phyloP scores from a whole-genome alignment of 306 rosid genomes.

The Rosa persica region DNA sequence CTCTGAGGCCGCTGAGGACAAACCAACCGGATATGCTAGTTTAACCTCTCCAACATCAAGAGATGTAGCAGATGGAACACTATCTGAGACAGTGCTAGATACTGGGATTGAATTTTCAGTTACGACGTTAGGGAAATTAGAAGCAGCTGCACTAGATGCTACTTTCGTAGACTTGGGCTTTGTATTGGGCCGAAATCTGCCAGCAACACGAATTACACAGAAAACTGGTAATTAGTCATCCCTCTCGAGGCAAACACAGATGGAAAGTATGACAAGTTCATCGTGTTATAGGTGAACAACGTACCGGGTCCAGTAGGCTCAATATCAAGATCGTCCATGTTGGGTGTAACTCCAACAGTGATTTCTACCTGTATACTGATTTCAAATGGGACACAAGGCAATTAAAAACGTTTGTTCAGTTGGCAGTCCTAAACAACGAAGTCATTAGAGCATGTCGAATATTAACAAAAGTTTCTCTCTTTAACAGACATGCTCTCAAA shows the following conservation, averaged over 20 bases:
- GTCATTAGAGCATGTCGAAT: background rate
- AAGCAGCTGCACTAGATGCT: constrained; percentile 23
- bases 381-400: background rate
- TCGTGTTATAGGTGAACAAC: background rate
- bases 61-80: constrained; percentile 30
- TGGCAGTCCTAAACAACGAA: background rate
- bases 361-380: background rate
- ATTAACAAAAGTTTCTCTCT: background rate
- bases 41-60: constrained; percentile 24
- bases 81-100: constrained; percentile 27
- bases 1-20: constrained; percentile 29
- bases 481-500: background rate
- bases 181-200: constrained; percentile 56
- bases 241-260: constrained; percentile 12
- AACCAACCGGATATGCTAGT: constrained; percentile 17
- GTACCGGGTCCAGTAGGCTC: constrained; percentile 27
- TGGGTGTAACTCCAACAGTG: constrained; percentile 12
- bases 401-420: background rate
- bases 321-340: constrained; percentile 55
- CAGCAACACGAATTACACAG: constrained; percentile 37
- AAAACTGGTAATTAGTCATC: constrained; percentile 11
- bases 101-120: constrained; percentile 21
- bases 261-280: background rate
- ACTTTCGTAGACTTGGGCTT: constrained; percentile 51
- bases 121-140: constrained; percentile 29